Evolutionary conservation across 306 rosid species (phyloP).

Genomic region (Begonia peltatifolia): DNA sequence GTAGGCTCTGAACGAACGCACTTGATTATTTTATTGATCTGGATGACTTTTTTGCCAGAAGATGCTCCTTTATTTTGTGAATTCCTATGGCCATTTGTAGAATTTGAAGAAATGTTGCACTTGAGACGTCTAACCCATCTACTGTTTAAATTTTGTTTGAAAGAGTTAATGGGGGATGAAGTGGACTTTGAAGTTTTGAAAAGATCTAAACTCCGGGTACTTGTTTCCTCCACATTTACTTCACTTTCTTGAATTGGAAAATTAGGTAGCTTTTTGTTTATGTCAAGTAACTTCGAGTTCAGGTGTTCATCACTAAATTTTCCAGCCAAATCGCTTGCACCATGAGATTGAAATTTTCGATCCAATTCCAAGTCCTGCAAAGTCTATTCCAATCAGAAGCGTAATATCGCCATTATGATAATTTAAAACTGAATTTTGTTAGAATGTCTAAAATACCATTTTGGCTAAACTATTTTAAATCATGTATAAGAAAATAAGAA

Average conservation of each 20-base stretch:
- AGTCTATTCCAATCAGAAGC: slow-evolving; percentile 2
- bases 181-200: slow-evolving; percentile 27
- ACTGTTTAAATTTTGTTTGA: slow-evolving; percentile 39
- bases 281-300: slow-evolving; percentile 26
- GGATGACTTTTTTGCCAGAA: slow-evolving; percentile 25
- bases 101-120: slow-evolving; percentile 24
- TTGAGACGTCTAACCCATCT: slow-evolving; percentile 79
- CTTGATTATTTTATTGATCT: slow-evolving; percentile 16
- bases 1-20: slow-evolving; percentile 25
- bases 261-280: slow-evolving; percentile 5
- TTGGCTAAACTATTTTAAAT: too few species aligned
- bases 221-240: slow-evolving; percentile 41
- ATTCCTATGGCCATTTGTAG: slow-evolving; percentile 30
- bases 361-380: slow-evolving; percentile 39
- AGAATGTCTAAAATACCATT: too few species aligned
- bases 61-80: slow-evolving; percentile 34
- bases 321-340: slow-evolving; percentile 20
- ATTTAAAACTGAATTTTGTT: too few species aligned
- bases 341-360: slow-evolving; percentile 21
- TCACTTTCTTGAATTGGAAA: slow-evolving; percentile 15
- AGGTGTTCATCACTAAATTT: slow-evolving; percentile 15
- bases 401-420: too few species aligned
- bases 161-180: slow-evolving; percentile 16
- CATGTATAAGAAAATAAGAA: too few species aligned
- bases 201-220: slow-evolving; percentile 66